Evolutionary conservation across 768 basidiomycete species (phyloP).

Genomic region (Chalciporus piperatus): DNA sequence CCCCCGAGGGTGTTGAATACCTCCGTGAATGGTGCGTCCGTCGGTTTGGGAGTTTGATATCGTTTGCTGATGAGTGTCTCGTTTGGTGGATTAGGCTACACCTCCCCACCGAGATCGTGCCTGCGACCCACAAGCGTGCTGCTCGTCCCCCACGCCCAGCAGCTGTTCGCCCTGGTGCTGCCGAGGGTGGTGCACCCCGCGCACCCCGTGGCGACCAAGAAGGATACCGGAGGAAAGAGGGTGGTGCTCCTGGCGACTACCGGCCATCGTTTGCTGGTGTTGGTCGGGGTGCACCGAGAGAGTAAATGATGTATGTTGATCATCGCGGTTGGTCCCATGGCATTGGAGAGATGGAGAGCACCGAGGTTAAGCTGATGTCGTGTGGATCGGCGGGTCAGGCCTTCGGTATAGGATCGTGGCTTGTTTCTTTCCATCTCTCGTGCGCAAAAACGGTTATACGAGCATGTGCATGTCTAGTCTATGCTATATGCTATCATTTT

Average conservation of each 20-base stretch:
- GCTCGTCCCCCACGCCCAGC: conserved; percentile 85
- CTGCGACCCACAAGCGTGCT: conserved; percentile 96
- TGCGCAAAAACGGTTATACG: conserved; percentile 23
- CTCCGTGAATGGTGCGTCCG: conserved; percentile 77
- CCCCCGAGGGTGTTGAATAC: conserved; percentile 95
- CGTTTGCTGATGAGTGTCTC: neutral
- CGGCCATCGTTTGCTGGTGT: conserved; percentile 87
- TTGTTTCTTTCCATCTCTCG: neutral
- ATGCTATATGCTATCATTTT: conserved; percentile 23
- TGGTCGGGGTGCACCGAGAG: conserved; percentile 82
- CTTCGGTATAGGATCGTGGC: neutral
- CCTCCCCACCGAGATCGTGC: conserved; percentile 94
- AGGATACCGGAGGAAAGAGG: conserved; percentile 87
- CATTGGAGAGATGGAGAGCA: neutral
- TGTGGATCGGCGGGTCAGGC: conserved; percentile 1
- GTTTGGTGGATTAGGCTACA: conserved; percentile 61
- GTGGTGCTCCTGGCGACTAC: conserved; percentile 84
- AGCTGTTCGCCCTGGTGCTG: conserved; percentile 64
- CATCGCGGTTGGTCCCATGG: neutral
- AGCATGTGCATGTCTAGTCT: conserved; percentile 28
- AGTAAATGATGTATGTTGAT: conserved; percentile 32
- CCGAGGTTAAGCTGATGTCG: neutral
- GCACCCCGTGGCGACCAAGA: conserved; percentile 87
- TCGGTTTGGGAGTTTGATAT: neutral
- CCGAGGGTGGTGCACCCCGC: conserved; percentile 79